A percentile compares a stretch with the other conserved stretches of the same genome.
Conservation (phyloP, 768 basidiomycete genomes). For the Lactarius indigo region DNA sequence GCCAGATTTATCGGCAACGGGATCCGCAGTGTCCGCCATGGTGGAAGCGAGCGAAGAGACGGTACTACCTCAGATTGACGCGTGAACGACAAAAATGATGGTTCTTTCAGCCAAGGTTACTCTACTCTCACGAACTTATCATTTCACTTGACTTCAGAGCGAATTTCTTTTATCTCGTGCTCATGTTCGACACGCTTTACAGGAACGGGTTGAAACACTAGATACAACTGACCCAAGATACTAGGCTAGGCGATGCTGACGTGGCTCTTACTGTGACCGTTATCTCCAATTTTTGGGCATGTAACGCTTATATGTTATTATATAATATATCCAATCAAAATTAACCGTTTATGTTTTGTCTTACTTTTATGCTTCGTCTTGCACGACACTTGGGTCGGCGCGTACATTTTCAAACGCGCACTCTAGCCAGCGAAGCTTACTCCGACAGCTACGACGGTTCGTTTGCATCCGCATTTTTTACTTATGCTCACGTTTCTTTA, state of each 20-base stretch:
- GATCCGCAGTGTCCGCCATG: slow-evolving; percentile 72
- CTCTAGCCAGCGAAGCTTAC: not conserved
- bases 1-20: slow-evolving; percentile 68
- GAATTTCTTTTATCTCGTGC: not conserved
- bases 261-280: too few relatives aligned
- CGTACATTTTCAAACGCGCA: slow-evolving; percentile 2
- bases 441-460: slow-evolving; percentile 16
- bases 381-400: slow-evolving; percentile 4
- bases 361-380: slow-evolving; percentile 15
- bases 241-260: too few relatives aligned
- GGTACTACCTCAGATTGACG: not conserved
- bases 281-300: not conserved
- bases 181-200: not conserved
- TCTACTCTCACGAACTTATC: not conserved
- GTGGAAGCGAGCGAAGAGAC: not conserved
- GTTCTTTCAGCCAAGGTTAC: too few relatives aligned
- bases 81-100: not conserved
- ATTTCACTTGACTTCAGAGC: not conserved
- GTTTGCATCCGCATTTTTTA: not conserved
- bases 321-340: not conserved
- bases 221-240: too few relatives aligned
- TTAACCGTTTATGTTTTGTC: not conserved
- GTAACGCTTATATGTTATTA: not conserved
- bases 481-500: slow-evolving; percentile 25
- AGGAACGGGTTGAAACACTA: too few relatives aligned